Conservation (phyloP, 73 alveolate species). For the Blepharisma stoltei region DNA sequence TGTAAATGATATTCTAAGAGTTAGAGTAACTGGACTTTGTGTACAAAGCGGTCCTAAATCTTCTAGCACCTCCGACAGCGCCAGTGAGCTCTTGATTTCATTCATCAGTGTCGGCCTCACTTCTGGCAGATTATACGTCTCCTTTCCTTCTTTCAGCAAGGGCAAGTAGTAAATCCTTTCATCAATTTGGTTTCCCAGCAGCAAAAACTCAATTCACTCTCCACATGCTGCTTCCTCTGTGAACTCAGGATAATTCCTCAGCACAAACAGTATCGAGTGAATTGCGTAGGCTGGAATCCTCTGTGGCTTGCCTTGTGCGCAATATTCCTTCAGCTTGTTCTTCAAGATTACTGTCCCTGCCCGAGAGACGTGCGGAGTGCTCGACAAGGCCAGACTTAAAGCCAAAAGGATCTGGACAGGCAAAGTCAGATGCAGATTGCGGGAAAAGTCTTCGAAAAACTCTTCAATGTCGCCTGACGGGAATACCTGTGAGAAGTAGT, state of each 20-base stretch:
- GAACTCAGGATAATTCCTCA: conserved; percentile 36
- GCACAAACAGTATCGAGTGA: conserved; percentile 37
- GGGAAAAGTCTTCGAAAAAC: neutral
- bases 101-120: neutral
- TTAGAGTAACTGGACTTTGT: neutral
- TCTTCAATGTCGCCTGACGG: conserved; percentile 30
- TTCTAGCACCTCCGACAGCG: conserved; percentile 42
- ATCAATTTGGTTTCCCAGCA: conserved; percentile 23
- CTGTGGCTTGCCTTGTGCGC: conserved; percentile 42
- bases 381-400: conserved; percentile 29
- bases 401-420: conserved; percentile 25
- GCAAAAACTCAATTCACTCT: conserved; percentile 27
- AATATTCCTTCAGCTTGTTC: conserved; percentile 49
- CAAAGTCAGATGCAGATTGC: neutral
- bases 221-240: conserved; percentile 26
- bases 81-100: conserved; percentile 10
- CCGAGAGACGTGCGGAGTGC: conserved; percentile 20
- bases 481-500: conserved; percentile 36
- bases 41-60: conserved; percentile 49
- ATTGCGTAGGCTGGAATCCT: conserved; percentile 60
- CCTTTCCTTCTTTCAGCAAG: conserved; percentile 28
- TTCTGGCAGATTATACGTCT: conserved; percentile 12
- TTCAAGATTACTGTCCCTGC: conserved; percentile 38
- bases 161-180: conserved; percentile 23
- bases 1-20: too few species aligned